phyloP scores from a whole-genome alignment of 805 yeast genomes.

The Pichia ethanolica region DNA sequence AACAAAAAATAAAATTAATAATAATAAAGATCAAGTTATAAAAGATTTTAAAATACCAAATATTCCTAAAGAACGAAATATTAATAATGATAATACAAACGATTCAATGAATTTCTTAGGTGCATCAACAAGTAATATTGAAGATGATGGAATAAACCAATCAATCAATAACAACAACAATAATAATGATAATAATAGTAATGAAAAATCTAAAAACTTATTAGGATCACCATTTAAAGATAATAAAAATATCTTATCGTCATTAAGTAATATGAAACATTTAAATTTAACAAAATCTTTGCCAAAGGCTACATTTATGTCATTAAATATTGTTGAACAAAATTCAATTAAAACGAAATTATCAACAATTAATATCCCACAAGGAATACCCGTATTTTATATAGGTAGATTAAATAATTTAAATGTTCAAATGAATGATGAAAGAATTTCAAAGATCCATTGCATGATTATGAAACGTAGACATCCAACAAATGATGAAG shows the following conservation, averaged over 20 bases:
- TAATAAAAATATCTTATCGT: no score
- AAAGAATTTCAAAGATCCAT: conserved; percentile 76
- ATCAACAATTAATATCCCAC: conserved; percentile 50
- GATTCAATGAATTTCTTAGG: neutral
- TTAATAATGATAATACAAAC: neutral
- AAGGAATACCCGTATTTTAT: conserved; percentile 57
- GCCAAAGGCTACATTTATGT: conserved; percentile 14
- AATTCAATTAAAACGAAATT: conserved; percentile 41
- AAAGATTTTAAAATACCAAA: conserved; percentile 10
- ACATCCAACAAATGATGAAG: conserved; percentile 38
- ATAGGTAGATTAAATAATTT: conserved; percentile 68
- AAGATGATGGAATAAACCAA: neutral
- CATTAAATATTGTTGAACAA: conserved; percentile 53
- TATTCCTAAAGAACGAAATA: conserved; percentile 5
- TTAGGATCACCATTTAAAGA: neutral
- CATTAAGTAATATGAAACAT: no score
- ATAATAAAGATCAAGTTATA: neutral
- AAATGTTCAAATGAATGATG: conserved; percentile 58
- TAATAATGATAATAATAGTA: no score
- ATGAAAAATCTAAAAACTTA: no score
- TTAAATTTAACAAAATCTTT: neutral
- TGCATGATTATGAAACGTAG: conserved; percentile 60
- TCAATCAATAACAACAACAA: no score
- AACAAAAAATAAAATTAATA: neutral
- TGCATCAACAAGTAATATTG: neutral